Evolutionary conservation across 2,329 filamentous ascomycete species (phyloP), one percentile per base, ranked within the genome.

Genomic region (Aspergillus chevalieri): DNA sequence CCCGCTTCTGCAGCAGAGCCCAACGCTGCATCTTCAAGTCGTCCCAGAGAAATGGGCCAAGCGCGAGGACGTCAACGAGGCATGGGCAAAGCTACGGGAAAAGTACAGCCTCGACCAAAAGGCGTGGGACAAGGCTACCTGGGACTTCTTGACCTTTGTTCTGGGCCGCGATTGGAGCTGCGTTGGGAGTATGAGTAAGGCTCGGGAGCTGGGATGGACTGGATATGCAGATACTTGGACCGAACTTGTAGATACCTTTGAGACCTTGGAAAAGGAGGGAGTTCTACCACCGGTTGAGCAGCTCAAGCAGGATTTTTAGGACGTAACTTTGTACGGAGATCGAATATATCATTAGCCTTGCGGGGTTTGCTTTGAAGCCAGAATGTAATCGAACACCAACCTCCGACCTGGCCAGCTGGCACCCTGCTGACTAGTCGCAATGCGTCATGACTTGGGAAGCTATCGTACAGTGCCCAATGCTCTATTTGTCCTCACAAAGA

Each of bases 71-170:
- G 68, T 74, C 5, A 64, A 66, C 39, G 47, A 62, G n/a, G 65
- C 64, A 9, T 76, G 74, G 73, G 51, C 52, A 3, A 59, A 47
- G 39, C 43, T 76, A 7, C 61, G 61, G 2, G n/a, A n/a, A 4
- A 57, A 60, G 7, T 60, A 73, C 21, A 61, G 62, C 0, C 43
- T 76, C 17, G 63, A 72, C 4, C 61, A 71, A 47, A 58, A 64
- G n/a, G 66, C 62, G 0, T 74, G 71, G 51, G 69, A 72, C 7
- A 69, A 72, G 49, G 74, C 71, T 1, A 76, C 74, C 0, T 77
- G 73, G 72, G 62, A 53, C 1, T 75, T 73, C 47, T 53, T 73
- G 46, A 69, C 65, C 4, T 73, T 75, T 55, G 68, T 71, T 3
- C 57, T 77, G 21, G 72, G 74, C 0, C 57, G 74, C 34, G 54